Base-by-base conservation (phyloP, 345 rosid genomes). In the Salix brachista region DNA sequence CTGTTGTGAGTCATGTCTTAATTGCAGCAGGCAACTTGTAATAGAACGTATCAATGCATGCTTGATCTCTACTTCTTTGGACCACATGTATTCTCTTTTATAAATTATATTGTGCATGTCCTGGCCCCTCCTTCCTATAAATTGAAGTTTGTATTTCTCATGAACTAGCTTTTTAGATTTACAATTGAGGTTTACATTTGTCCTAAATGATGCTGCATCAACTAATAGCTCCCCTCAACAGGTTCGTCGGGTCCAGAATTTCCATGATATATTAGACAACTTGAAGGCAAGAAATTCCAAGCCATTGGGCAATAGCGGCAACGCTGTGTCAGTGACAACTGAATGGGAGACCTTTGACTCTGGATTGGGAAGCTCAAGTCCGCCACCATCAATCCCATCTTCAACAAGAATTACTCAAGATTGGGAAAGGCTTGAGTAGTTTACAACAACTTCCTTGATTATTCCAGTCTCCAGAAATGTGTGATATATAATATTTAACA, bases 311-410 rank as follows among this genome's bases (percentile, higher is more conserved):
- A 72, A 85, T 78, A 74, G 81, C 78, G 83, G 78, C 75, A 88
- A 84, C 65, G 78, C 80, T 6, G 89, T 82, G 28, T 77, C 91
- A 0, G 87, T 91, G 74, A 80, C 92, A 81, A 91, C 96, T 2
- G 87, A 84, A 25, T 93, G 99, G 99, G 94, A 91, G 83, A 84
- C 88, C 21, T 92, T 91, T 50, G 94, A 86, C 52, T 87, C 91
- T 8, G 96, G 91, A 50, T 80, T 85, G 48, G 97, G 91, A 83
- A 93, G 92, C 90, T 85, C 85, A 80, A 88, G 77, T 79, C 87
- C 94, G 28, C 92, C 94, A 74, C 87, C 88, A 8, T 83, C 89
- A 19, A 65, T 75, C 56, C 76, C 91, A 60, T 84, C 92, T 71
- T 82, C 95, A 50, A 83, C 88, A 26, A 80, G 73, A 73, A 78